Percentiles rank a stretch among this genome's conserved stretches.
Conservation (phyloP, 2,329 filamentous ascomycete genomes). For the Phialocephala subalpina region DNA sequence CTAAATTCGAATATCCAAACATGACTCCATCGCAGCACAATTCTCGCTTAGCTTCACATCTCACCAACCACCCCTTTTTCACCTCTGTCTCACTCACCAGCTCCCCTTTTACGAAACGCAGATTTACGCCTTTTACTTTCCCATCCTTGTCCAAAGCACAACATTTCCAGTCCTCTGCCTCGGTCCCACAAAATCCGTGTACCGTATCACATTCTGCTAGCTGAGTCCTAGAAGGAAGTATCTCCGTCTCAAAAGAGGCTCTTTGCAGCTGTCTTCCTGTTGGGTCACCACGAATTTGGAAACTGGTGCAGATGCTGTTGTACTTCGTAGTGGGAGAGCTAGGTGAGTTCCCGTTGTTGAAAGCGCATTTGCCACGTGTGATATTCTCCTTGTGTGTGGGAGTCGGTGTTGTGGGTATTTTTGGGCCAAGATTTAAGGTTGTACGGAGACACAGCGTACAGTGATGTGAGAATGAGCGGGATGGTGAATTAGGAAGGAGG, state of each 20-base stretch:
- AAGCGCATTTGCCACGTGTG: neutral
- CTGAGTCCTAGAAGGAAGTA: neutral
- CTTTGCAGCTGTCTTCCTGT: neutral
- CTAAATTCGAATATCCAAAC: neutral
- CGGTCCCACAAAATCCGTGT: neutral
- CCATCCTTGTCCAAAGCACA: neutral
- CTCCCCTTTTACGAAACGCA: neutral
- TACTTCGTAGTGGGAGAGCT: neutral
- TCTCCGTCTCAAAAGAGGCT: neutral
- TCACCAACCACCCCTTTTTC: conserved; percentile 12
- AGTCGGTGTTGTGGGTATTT: neutral
- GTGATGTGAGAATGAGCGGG: neutral
- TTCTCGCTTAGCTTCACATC: conserved; percentile 7
- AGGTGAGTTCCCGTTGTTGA: neutral
- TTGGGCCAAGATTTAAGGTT: neutral
- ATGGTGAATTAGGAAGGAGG: neutral
- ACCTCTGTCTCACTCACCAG: neutral
- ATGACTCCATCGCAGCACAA: neutral
- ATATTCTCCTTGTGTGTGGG: neutral
- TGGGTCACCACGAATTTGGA: conserved; percentile 1
- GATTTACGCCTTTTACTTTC: neutral
- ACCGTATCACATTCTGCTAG: neutral
- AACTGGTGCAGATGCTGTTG: neutral
- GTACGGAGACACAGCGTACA: too few species aligned
- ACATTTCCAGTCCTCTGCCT: too few species aligned